These are phyloP conservation scores for Flaveria ramosissima DNA, from an alignment of 129 eudicot genomes.

Conservation along the genomic window DNA sequence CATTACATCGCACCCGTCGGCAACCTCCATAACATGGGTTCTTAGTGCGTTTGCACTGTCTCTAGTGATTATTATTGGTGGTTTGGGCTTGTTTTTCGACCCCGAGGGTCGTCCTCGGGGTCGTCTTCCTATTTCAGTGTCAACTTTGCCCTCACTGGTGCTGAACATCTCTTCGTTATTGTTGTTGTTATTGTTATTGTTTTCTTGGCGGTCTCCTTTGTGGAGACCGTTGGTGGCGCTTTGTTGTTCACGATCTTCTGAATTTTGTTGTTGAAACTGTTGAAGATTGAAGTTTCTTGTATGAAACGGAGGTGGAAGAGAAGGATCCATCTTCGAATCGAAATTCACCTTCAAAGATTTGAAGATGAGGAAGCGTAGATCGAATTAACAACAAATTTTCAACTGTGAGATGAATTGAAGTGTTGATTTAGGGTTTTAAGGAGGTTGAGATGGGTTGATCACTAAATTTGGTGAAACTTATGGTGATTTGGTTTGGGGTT, in stretches of 20 bases:
- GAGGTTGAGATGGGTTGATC: neutral
- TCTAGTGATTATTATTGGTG: constrained; percentile 5
- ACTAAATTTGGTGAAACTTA: neutral
- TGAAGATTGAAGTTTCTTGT: constrained; percentile 61
- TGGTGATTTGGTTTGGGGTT: constrained; percentile 26
- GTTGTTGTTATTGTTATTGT: neutral
- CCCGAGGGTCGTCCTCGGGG: constrained; percentile 9
- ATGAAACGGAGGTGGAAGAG: constrained; percentile 29
- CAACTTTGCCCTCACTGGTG: constrained; percentile 6
- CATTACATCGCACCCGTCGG: constrained; percentile 14
- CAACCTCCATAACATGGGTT: constrained; percentile 16
- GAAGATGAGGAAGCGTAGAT: neutral
- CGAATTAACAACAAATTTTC: neutral
- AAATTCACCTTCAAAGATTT: neutral
- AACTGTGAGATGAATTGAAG: constrained; percentile 29
- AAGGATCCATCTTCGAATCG: neutral
- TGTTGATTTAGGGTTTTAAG: neutral
- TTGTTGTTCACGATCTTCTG: constrained; percentile 52
- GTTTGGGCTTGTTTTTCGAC: constrained; percentile 13
- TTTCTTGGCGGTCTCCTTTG: neutral
- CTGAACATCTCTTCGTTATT: neutral
- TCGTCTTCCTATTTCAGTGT: constrained; percentile 6
- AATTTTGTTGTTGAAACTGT: constrained; percentile 45
- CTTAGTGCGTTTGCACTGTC: constrained; percentile 10
- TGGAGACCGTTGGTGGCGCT: constrained; percentile 22